Evolutionary conservation across 179 eudicot species (phyloP).

Genomic region (Actinidia arguta): DNA sequence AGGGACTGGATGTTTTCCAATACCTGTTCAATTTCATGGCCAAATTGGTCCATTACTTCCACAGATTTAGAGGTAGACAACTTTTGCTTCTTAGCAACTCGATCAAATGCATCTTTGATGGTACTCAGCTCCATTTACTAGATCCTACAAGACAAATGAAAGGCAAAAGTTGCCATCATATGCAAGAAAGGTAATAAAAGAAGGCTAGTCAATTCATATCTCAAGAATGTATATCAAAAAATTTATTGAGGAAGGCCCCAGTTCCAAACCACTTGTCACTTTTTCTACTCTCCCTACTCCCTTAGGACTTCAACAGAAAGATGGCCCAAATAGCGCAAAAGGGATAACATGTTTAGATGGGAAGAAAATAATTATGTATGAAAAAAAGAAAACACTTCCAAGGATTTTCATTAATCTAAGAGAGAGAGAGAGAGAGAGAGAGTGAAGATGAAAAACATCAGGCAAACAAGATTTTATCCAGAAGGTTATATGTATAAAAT

Average conservation of each 20-base stretch:
- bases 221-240: background rate
- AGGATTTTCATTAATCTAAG: background rate
- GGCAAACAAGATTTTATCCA: background rate
- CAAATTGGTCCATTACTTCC: slow-evolving; percentile 63
- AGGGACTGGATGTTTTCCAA: slow-evolving; percentile 46
- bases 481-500: background rate
- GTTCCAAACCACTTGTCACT: background rate
- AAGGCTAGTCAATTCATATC: background rate
- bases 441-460: background rate
- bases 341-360: too few species aligned
- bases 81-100: slow-evolving; percentile 80
- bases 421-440: background rate
- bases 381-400: background rate
- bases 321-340: background rate
- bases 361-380: background rate
- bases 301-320: background rate
- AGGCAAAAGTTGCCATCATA: background rate
- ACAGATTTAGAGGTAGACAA: slow-evolving; percentile 63
- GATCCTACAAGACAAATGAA: slow-evolving; percentile 22
- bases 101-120: slow-evolving; percentile 75
- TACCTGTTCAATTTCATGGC: slow-evolving; percentile 50
- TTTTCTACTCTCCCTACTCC: background rate
- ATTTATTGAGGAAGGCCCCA: background rate
- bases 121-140: slow-evolving; percentile 67
- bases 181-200: background rate